phyloP scores from a whole-genome alignment of 768 basidiomycete genomes.

The Brasilioporus rufonigricans region DNA sequence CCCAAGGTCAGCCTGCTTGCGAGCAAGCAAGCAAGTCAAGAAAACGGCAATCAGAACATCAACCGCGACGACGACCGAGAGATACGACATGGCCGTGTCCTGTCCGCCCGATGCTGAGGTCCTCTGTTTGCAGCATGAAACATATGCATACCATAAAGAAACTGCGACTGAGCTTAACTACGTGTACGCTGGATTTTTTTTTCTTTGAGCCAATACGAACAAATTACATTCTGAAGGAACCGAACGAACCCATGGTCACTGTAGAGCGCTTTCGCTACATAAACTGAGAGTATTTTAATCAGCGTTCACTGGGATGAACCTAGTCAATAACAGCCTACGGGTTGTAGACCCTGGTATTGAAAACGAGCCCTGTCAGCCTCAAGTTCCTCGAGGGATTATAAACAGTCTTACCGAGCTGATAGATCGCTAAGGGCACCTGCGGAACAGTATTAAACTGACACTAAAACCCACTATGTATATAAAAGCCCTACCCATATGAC shows the following conservation, averaged over 20 bases:
- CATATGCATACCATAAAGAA: neutral
- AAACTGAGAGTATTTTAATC: conserved; percentile 6
- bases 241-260: neutral
- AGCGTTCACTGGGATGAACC: neutral
- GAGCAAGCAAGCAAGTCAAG: conserved; percentile 5
- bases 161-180: neutral
- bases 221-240: neutral
- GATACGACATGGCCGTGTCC: neutral
- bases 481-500: neutral
- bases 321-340: neutral
- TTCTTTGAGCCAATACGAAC: neutral
- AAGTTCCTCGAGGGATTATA: too few relatives aligned
- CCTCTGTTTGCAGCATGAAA: neutral
- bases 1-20: neutral
- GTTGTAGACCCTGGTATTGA: neutral
- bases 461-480: neutral
- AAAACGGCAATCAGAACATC: conserved; percentile 5
- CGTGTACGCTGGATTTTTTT: neutral
- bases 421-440: conserved; percentile 1
- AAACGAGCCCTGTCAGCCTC: neutral
- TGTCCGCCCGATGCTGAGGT: neutral
- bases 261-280: neutral
- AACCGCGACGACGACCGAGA: conserved; percentile 1
- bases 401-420: conserved; percentile 9
- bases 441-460: neutral